Evolutionary conservation across 805 yeast genomes (phyloP).

Genomic region (Kodamaea nitidulidarum): DNA sequence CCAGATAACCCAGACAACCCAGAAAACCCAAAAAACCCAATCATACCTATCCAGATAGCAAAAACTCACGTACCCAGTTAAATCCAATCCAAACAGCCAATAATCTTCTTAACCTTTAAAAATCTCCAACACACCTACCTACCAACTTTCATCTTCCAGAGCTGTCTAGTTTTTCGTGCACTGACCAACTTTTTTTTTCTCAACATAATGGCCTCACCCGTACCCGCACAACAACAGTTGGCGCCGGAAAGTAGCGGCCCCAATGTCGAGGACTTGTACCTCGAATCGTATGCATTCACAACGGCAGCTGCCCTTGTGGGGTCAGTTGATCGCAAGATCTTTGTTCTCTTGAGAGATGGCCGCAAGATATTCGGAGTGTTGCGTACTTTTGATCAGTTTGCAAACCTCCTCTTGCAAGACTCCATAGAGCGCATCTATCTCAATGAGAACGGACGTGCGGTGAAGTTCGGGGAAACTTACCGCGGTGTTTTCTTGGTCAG

Average conservation of each 20-base stretch:
- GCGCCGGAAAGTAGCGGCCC: constrained; percentile 19
- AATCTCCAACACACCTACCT: too few species aligned
- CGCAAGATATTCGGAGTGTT: constrained; percentile 81
- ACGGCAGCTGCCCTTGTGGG: constrained; percentile 90
- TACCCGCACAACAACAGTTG: constrained; percentile 4
- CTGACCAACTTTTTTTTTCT: constrained; percentile 4
- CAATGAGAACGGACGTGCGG: constrained; percentile 22
- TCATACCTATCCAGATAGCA: too few species aligned
- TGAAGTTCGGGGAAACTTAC: constrained; percentile 66
- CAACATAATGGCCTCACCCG: constrained; percentile 9
- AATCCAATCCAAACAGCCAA: too few species aligned
- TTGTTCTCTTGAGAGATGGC: constrained; percentile 87
- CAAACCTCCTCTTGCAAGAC: constrained; percentile 89
- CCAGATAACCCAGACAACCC: too few species aligned
- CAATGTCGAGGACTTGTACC: constrained; percentile 53
- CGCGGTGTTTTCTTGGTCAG: constrained; percentile 84
- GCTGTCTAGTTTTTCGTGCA: constrained; percentile 6
- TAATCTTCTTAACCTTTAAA: too few species aligned
- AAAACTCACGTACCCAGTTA: too few species aligned
- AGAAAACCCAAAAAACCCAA: too few species aligned
- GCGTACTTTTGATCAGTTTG: constrained; percentile 93
- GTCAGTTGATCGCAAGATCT: constrained; percentile 76
- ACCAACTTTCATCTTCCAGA: too few species aligned
- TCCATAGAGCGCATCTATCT: constrained; percentile 80
- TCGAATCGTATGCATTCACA: constrained; percentile 79